Base-by-base conservation (phyloP, 177 flowering plant genomes). In the Telopea speciosissima region DNA sequence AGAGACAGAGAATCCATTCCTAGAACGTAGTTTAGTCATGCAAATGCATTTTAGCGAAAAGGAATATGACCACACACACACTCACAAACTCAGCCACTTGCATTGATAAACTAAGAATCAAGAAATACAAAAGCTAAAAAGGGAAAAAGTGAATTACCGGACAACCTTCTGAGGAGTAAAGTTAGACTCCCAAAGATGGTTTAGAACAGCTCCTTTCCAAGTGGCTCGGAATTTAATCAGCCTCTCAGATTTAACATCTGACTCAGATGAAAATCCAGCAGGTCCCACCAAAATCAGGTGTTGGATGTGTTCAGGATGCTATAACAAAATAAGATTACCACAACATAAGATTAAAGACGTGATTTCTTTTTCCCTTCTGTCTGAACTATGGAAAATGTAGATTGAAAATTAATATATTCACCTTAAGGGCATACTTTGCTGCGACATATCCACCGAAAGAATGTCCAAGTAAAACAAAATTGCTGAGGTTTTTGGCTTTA, bases 401-500 rank as follows among this genome's bases (percentile, higher is more conserved):
- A 36, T 8, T 5, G 6, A 36, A 36, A 36, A 17, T 17, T 60
- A n/a, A 71, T 31, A 62, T 45, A 67, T 52, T 81, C 69, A 93
- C 99, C 97, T 93, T 93, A 68, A 93, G 91, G 66, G 99, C 95
- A 86, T 96, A 96, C 79, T 93, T 96, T 52, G 97, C 83, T 40
- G 98, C 99, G 72, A 93, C 97, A 83, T 93, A 96, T n/a, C 98
- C 99, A 71, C 99, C 99, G 83, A 96, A 88, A 68, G 99, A 96
- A 83, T 96, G 99, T 61, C 98, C 99, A 70, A 96, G 90, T 68
- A 96, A 82, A 74, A 96, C 86, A 70, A 96, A 93, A 77, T 89
- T 91, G 77, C 85, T 85, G 28, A 93, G 88, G 45, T 91, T 88
- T 82, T 91, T 91, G 68, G 91, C 92, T 81, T 89, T 96, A 19